Conservation (phyloP, 2,329 filamentous ascomycete species). For the Tricladium varicosporioides region DNA sequence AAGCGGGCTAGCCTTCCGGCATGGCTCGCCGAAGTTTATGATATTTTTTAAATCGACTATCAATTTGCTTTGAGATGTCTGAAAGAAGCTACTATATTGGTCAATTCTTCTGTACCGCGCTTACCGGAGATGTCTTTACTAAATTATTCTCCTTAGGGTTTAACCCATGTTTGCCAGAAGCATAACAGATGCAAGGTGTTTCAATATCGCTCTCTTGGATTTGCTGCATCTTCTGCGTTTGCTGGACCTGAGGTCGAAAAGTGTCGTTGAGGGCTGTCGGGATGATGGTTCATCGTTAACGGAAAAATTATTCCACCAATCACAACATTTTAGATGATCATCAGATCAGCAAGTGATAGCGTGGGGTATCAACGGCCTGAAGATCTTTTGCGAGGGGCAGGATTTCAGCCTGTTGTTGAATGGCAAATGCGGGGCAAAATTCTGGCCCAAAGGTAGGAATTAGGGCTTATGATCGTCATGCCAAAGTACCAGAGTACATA, state of each 20-base stretch:
- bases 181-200: slow-evolving; percentile 1
- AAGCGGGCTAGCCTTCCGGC: slow-evolving; percentile 1
- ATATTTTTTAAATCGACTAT: background rate
- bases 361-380: slow-evolving; percentile 18
- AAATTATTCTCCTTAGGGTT: slow-evolving; percentile 3
- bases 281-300: slow-evolving; percentile 6
- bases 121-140: slow-evolving; percentile 1
- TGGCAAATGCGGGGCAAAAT: slow-evolving; percentile 1
- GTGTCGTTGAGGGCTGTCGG: slow-evolving; percentile 1
- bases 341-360: slow-evolving; percentile 10
- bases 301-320: slow-evolving; percentile 25
- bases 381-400: background rate
- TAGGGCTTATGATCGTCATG: slow-evolving; percentile 6
- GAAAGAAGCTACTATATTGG: background rate
- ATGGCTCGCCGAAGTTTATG: slow-evolving; percentile 2
- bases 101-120: background rate
- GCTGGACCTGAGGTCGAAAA: slow-evolving; percentile 7
- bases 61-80: background rate
- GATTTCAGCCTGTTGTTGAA: slow-evolving; percentile 9
- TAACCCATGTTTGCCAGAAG: background rate
- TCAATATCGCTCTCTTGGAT: background rate
- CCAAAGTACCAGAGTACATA: background rate
- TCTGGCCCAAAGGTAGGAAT: background rate
- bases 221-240: slow-evolving; percentile 4
- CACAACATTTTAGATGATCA: slow-evolving; percentile 1